These are phyloP conservation scores for Begonia masoniana DNA, from an alignment of 306 rosid species.

Conservation along the genomic window DNA sequence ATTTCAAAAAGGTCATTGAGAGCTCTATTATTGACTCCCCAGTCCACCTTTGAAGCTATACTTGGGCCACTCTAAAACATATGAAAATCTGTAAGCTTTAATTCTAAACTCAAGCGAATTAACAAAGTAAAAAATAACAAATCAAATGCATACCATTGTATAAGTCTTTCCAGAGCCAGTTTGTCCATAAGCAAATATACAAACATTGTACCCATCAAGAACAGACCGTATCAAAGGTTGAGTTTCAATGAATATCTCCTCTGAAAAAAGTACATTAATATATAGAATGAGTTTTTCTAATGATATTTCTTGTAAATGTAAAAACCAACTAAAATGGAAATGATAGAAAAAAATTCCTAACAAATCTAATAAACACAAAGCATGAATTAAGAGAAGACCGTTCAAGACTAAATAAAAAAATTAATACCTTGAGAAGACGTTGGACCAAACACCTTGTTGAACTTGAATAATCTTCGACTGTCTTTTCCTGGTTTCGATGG, in stretches of 20 bases:
- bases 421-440: constrained; percentile 71
- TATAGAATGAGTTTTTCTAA: too few species aligned
- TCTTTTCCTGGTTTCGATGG: constrained; percentile 90
- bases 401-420: neutral
- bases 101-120: constrained; percentile 10
- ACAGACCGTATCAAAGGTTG: constrained; percentile 86
- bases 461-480: constrained; percentile 65
- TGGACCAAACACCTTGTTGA: constrained; percentile 92
- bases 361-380: neutral
- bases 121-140: neutral
- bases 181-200: constrained; percentile 99
- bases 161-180: constrained; percentile 98
- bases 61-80: constrained; percentile 73
- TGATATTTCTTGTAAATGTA: too few species aligned
- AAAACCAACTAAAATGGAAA: neutral
- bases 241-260: constrained; percentile 83
- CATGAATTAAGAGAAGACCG: neutral
- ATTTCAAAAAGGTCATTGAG: constrained; percentile 83
- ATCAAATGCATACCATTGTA: constrained; percentile 65
- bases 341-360: neutral
- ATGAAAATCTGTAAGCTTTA: constrained; percentile 8
- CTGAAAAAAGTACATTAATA: constrained; percentile 19
- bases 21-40: constrained; percentile 98
- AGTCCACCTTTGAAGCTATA: constrained; percentile 53
- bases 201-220: constrained; percentile 93